Evolutionary conservation across 768 basidiomycete genomes (phyloP).

Genomic region (Hebeloma cylindrosporum): DNA sequence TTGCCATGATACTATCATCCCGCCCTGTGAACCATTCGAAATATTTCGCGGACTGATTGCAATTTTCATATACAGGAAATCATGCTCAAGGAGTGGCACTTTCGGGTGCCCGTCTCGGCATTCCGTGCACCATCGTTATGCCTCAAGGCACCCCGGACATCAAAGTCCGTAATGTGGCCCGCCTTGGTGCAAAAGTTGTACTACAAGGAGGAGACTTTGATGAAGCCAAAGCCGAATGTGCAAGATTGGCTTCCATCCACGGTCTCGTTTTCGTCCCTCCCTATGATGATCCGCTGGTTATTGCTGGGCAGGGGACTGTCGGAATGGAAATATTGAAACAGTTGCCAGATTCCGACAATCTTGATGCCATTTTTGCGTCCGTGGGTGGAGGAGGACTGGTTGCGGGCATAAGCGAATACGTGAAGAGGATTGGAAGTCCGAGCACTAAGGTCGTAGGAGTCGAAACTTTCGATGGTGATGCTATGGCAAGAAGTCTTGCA

Average conservation of each 20-base stretch:
- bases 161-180: conserved; percentile 94
- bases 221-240: conserved; percentile 93
- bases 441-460: conserved; percentile 80
- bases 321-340: conserved; percentile 96
- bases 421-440: conserved; percentile 89
- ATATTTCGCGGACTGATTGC: conserved; percentile 4
- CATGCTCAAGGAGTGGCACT: conserved; percentile 98
- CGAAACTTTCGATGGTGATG: conserved; percentile 95
- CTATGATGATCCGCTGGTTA: conserved; percentile 95
- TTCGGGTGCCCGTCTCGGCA: conserved; percentile 81
- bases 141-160: conserved; percentile 92
- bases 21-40: conserved; percentile 6
- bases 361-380: conserved; percentile 88
- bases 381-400: conserved; percentile 94
- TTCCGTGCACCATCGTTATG: conserved; percentile 99
- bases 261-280: conserved; percentile 92
- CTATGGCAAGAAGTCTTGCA: conserved; percentile 82
- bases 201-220: conserved; percentile 93
- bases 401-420: conserved; percentile 88
- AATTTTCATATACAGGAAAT: conserved; percentile 63
- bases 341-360: conserved; percentile 63
- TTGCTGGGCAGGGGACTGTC: conserved; percentile 95
- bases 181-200: conserved; percentile 92
- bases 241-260: conserved; percentile 72
- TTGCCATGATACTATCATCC: conserved; percentile 12